Evolutionary conservation across 345 rosid genomes (phyloP).

Genomic region (Hibiscus tridactylites): DNA sequence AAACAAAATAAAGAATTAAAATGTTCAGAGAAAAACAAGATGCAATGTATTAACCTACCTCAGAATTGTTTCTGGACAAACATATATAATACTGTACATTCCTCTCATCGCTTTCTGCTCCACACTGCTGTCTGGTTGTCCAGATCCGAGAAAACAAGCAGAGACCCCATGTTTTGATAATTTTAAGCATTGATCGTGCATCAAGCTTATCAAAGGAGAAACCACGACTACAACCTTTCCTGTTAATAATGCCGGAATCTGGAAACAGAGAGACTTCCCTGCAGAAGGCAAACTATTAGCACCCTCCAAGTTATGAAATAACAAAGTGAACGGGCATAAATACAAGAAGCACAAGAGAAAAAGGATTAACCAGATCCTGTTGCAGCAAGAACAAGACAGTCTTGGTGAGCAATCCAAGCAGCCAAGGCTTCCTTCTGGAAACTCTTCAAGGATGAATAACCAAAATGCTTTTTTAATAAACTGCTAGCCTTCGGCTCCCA

Average conservation of each 20-base stretch:
- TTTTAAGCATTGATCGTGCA: constrained; percentile 92
- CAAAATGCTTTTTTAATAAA: constrained; percentile 51
- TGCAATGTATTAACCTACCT: constrained; percentile 30
- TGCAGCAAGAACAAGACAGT: constrained; percentile 85
- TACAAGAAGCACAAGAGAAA: constrained; percentile 2
- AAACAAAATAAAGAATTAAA: neutral
- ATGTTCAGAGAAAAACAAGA: neutral
- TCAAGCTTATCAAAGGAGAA: constrained; percentile 89
- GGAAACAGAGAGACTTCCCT: constrained; percentile 90
- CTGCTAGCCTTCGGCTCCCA: constrained; percentile 53
- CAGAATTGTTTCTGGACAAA: constrained; percentile 76
- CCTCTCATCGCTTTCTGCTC: constrained; percentile 87
- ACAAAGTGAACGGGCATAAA: neutral
- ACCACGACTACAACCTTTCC: constrained; percentile 80
- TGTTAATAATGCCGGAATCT: constrained; percentile 75
- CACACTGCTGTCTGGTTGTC: constrained; percentile 73
- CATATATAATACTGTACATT: constrained; percentile 66
- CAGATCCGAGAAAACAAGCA: constrained; percentile 95
- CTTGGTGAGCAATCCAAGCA: constrained; percentile 60
- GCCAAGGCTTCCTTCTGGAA: constrained; percentile 78
- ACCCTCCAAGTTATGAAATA: neutral
- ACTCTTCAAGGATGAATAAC: constrained; percentile 49
- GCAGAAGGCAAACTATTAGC: constrained; percentile 13
- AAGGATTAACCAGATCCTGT: constrained; percentile 70
- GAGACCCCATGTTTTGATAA: constrained; percentile 66